Evolutionary conservation across 2,329 filamentous ascomycete genomes (phyloP), one percentile per base, ranked within the genome.

Genomic region (Fusarium pseudocircinatum): DNA sequence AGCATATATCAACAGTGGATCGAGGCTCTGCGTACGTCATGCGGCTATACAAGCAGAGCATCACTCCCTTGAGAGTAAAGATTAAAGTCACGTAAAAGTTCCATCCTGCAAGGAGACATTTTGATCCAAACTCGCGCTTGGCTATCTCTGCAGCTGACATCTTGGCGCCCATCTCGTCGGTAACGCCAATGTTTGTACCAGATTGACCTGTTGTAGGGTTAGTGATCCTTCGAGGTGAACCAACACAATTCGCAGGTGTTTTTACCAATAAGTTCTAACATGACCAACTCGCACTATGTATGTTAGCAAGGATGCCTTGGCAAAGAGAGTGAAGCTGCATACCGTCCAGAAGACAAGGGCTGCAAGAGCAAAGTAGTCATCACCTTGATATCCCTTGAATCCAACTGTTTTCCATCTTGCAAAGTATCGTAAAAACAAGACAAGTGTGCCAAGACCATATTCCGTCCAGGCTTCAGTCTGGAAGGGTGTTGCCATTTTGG

Each of bases 381-480:
- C 84, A 5, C 83, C 82, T 24, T 84, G 80, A 78, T 81, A 84
- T 18, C 78, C 77, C n/a, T 81, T 82, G 63, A 83, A 74, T 2
- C 84, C 83, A 7, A 85, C 82, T 12, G 79, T 70, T 59, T 79
- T 83, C 73, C 79, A 79, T 39, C 84, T 76, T 6, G 83, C 80
- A 66, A 81, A 82, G 64, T 83, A 82, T 20, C 84, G 82, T 10
- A 83, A 64, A 6, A 84, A 67, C 7, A 86, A 68, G 6, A 85
- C 70, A 13, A 80, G 2, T 5, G 81, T 69, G 4, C 84, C 84
- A 34, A 86, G 74, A 3, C 78, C 81, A 53, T 84, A 85, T 61
- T 86, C 84, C 22, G 78, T 77, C 84, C 84, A 86, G 14, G 83
- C 83, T 70, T 85, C 84, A 6, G 75, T 79, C 64, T 84, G 81